A percentile compares a stretch with the other conserved stretches of the same genome.
Evolutionary conservation across 1,284 basidiomycete genomes (phyloP).

Genomic region (Rhodotorula sp.): DNA sequence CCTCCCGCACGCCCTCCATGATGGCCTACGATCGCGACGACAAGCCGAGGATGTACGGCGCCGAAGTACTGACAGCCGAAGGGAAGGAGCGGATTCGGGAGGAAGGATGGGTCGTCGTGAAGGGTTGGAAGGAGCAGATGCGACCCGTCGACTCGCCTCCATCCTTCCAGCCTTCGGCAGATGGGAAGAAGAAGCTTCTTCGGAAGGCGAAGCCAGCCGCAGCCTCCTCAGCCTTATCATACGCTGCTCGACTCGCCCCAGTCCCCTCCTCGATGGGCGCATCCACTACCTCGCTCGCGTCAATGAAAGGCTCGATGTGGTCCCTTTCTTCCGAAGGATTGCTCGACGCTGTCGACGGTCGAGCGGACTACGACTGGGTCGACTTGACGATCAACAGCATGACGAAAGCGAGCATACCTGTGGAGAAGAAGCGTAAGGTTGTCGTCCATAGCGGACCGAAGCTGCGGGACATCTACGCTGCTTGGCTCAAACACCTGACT

Average conservation of each 20-base stretch:
- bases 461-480: constrained; percentile 19
- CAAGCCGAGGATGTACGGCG: constrained; percentile 5
- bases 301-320: not conserved
- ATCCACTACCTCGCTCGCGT: not conserved
- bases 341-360: constrained; percentile 2
- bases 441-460: constrained; percentile 9
- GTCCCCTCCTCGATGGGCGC: not conserved
- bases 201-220: not conserved
- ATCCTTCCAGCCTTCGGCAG: no score
- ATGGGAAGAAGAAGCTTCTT: not conserved
- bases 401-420: no score
- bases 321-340: constrained; percentile 5
- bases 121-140: constrained; percentile 25
- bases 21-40: constrained; percentile 19
- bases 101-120: constrained; percentile 16
- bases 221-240: not conserved
- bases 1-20: constrained; percentile 12
- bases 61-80: not conserved
- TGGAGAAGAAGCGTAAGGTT: not conserved
- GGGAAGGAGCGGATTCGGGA: not conserved
- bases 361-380: not conserved
- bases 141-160: not conserved
- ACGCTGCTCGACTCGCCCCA: not conserved
- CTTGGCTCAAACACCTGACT: constrained; percentile 6
- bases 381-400: not conserved